phyloP scores from a whole-genome alignment of 441 rosid species.

The Cnidoscolus chayamansa region DNA sequence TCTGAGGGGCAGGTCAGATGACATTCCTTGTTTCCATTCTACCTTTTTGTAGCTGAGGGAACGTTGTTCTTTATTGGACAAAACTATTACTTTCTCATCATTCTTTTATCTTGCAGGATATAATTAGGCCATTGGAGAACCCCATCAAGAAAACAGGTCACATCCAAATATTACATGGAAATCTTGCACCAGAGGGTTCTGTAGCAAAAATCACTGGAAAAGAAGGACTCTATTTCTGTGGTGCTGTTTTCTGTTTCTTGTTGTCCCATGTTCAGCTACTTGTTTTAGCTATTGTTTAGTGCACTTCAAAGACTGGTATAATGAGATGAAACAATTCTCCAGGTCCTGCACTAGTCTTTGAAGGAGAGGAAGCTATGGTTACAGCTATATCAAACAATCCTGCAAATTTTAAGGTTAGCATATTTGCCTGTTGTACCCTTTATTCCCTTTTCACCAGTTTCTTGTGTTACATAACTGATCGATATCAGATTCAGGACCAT shows the following conservation, averaged over 20 bases:
- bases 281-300: conserved; percentile 1
- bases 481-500: neutral
- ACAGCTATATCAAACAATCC: conserved; percentile 82
- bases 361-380: conserved; percentile 93
- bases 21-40: conserved; percentile 3
- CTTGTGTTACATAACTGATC: neutral
- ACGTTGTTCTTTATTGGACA: neutral
- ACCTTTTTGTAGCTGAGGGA: neutral
- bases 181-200: conserved; percentile 94
- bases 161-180: conserved; percentile 78
- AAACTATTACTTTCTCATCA: neutral
- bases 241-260: conserved; percentile 33
- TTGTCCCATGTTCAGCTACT: conserved; percentile 8
- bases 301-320: neutral
- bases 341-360: conserved; percentile 98
- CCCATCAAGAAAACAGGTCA: conserved; percentile 97
- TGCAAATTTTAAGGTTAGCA: conserved; percentile 64
- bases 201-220: conserved; percentile 98
- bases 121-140: conserved; percentile 66
- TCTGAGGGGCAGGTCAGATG: conserved; percentile 62
- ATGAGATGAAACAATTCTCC: conserved; percentile 21
- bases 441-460: conserved; percentile 3
- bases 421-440: neutral
- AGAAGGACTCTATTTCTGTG: conserved; percentile 91
- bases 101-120: conserved; percentile 44